Base-by-base conservation (phyloP, 176 grass and related monocot species). In the Musa acuminata region DNA sequence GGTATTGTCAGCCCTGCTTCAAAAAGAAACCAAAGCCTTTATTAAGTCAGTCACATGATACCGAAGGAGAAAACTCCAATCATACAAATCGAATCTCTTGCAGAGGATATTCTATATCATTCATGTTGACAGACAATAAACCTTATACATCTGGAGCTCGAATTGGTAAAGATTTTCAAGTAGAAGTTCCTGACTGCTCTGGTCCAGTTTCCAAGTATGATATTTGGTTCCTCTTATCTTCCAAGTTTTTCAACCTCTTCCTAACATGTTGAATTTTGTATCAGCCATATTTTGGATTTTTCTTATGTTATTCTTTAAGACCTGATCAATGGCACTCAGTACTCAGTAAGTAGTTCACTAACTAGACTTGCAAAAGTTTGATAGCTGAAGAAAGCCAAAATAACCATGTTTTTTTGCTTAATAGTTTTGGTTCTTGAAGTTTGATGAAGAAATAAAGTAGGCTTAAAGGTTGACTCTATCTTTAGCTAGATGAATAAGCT, bases 111-210 rank as follows among this genome's bases (percentile, higher is more conserved):
- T 53, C 78, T 66, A 84, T 86, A 76, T 13, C 23, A 66, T 82
- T 78, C 59, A 90, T 90, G 87, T 82, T 90, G 75, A 48, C 35
- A 43, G 84, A 79, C 80, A 48, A 9, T 69, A 71, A 86, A 74
- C 76, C 84, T 25, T 86, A 90, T 77, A 80, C 83, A 53, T 71
- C 81, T 79, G 73, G 71, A 6, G 80, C 76, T 35, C 84, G 85
- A 79, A 90, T 95, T 76, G 91, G 88, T 84, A 81, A 69, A 86
- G 64, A 82, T 71, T 95, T 90, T 82, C 91, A 95, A 88, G 88
- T 78, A 75, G 85, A 95, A 69, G 83, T 95, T 82, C 78, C 67
- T 59, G 83, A 88, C 58, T 95, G 91, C 85, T 78, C 75, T 35
- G 80, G 81, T 76, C 85, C 85, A 75, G 62, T 88, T 69, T 74